Evolutionary conservation across 1,139 yeast genomes (phyloP).

Genomic region (Lodderomyces elongisporus): DNA sequence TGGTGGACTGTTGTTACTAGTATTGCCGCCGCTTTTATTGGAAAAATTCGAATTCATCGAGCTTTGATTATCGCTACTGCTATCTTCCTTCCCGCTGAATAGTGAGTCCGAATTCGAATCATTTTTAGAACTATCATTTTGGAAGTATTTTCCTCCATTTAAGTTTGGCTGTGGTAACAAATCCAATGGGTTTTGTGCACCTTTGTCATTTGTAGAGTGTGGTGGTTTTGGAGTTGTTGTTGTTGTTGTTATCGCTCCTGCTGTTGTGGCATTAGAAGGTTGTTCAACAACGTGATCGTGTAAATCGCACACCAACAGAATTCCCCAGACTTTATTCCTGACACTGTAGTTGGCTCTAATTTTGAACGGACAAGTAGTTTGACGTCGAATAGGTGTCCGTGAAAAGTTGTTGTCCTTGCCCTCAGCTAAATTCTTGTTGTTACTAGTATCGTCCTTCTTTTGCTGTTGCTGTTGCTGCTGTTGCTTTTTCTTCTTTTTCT

Average conservation of each 20-base stretch:
- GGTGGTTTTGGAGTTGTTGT: not conserved
- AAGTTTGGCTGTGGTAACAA: too few species aligned
- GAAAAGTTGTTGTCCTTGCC: conserved; percentile 13
- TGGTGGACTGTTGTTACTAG: conserved; percentile 7
- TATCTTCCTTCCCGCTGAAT: not conserved
- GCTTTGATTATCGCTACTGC: conserved; percentile 1
- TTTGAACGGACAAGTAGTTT: conserved; percentile 58
- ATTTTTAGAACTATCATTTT: conserved; percentile 1
- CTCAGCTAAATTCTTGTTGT: too few species aligned
- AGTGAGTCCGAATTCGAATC: not conserved
- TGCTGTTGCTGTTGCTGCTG: too few species aligned
- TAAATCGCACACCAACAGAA: conserved; percentile 53
- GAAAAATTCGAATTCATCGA: conserved; percentile 4
- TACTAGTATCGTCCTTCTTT: too few species aligned
- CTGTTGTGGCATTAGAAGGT: not conserved
- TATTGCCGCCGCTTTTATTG: conserved; percentile 5
- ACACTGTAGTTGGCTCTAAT: conserved; percentile 62
- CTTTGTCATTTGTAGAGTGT: not conserved
- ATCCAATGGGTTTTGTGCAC: not conserved
- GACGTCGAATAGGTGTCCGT: conserved; percentile 16
- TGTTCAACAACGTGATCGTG: conserved; percentile 34
- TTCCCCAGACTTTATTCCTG: conserved; percentile 52
- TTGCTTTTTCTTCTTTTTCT: too few species aligned
- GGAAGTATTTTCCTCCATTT: not conserved
- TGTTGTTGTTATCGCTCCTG: conserved; percentile 2